Conservation (phyloP, 2,329 filamentous ascomycete species). For the Nigrospora osmanthi region DNA sequence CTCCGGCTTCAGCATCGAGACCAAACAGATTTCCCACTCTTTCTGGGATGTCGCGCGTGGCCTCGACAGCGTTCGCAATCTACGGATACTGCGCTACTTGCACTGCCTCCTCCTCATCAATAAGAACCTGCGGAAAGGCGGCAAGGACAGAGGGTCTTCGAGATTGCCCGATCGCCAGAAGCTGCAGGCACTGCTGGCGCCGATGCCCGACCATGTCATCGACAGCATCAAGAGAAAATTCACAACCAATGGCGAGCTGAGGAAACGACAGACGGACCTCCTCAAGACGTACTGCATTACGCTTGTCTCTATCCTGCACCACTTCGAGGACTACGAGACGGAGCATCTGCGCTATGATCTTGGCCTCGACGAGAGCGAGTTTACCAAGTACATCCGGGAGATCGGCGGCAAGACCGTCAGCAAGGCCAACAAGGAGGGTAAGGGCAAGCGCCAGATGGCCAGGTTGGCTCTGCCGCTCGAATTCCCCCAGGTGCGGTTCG, state of each 20-base stretch:
- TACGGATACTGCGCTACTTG: conserved; percentile 54
- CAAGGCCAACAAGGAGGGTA: conserved; percentile 49
- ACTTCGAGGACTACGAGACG: conserved; percentile 64
- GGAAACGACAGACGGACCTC: conserved; percentile 65
- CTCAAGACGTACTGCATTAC: conserved; percentile 67
- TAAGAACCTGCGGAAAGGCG: conserved; percentile 37
- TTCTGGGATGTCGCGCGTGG: conserved; percentile 46
- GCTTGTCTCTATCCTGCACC: conserved; percentile 63
- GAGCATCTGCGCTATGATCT: conserved; percentile 64
- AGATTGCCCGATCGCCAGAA: conserved; percentile 54
- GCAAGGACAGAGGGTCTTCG: conserved; percentile 36
- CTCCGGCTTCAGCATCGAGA: conserved; percentile 47
- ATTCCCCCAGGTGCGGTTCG: conserved; percentile 60
- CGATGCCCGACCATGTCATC: conserved; percentile 53
- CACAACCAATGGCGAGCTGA: conserved; percentile 53
- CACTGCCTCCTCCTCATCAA: conserved; percentile 46
- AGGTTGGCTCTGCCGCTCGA: conserved; percentile 69
- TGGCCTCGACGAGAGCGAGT: conserved; percentile 60
- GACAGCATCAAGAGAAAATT: conserved; percentile 65
- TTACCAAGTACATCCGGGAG: conserved; percentile 66
- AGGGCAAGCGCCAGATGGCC: conserved; percentile 49
- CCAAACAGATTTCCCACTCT: conserved; percentile 58
- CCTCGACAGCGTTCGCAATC: conserved; percentile 41
- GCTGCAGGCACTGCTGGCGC: conserved; percentile 46
- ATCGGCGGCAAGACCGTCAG: conserved; percentile 63